Evolutionary conservation across 176 grass and related monocot species (phyloP).

Genomic region (Thinopyrum elongatum): DNA sequence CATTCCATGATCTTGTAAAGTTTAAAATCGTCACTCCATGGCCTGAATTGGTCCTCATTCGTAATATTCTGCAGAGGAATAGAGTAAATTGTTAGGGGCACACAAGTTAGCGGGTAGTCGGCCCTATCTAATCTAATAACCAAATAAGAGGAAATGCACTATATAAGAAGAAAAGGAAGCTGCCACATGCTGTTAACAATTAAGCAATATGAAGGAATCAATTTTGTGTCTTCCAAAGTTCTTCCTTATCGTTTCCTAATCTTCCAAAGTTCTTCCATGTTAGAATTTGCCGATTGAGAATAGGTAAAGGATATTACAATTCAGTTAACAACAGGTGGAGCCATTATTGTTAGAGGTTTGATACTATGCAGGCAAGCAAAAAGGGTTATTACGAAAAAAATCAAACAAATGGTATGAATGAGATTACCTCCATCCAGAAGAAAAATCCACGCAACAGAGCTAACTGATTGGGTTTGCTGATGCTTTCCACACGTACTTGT

Average conservation of each 20-base stretch:
- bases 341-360: not conserved
- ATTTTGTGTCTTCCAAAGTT: too few species aligned
- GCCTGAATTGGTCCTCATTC: conserved; percentile 54
- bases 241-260: too few species aligned
- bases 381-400: not conserved
- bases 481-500: conserved; percentile 27
- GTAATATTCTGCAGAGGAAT: conserved; percentile 58
- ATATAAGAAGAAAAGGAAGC: not conserved
- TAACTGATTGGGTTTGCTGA: conserved; percentile 28
- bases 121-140: too few species aligned
- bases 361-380: not conserved
- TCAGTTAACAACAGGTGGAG: not conserved
- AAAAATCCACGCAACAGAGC: conserved; percentile 74
- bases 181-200: not conserved
- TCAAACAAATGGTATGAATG: not conserved
- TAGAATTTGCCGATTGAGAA: too few species aligned
- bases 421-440: conserved; percentile 78
- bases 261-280: too few species aligned
- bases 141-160: too few species aligned
- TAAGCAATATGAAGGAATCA: not conserved
- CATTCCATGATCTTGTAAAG: conserved; percentile 17
- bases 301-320: not conserved
- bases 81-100: not conserved
- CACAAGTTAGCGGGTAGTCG: too few species aligned
- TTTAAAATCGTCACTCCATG: conserved; percentile 51